Evolutionary conservation across 805 yeast genomes (phyloP), one percentile per base, ranked within the genome.

Genomic region (Saccharomycopsis selenospora): DNA sequence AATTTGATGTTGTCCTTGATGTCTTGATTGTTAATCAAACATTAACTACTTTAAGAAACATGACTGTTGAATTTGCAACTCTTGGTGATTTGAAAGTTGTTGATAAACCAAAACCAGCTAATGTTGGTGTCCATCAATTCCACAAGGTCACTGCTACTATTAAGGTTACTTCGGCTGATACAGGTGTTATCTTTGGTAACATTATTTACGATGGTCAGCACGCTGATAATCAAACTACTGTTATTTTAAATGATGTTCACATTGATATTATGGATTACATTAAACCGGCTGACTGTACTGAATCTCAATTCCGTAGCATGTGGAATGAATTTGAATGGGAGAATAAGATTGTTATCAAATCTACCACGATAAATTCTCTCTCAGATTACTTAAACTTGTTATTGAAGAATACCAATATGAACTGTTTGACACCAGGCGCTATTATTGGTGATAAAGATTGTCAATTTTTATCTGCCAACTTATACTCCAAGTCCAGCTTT

Each of bases 251-350:
- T 60, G 98, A 93, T 63, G 89, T 93, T 44, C 96, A 90, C 63
- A 90, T 93, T 51, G 96, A 93, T 64, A 86, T 93, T 47, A 87
- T 93, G 89, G 98, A 93, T 66, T 93, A 93, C 69, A 89, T 93
- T 66, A 88, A 87, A 64, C 97, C 99, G 18, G 93, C 95, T n/a
- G 75, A 77, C 22, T 86, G 95, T 65, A 71, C 89, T 13, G 98
- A 91, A 67, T 79, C 81, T 41, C 84, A 79, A 57, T 93, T 93
- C 85, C 85, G 99, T 62, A 77, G 81, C 60, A 91, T 90, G 98
- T 93, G 99, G 99, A 88, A 89, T 64, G 97, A 90, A 65, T 93
- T 95, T 63, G 99, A 93, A 69, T 93, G 99, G 99, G 99, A 93
- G 68, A 93, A 93, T 72, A 93, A 93, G 72, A 90, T 93, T 58